Evolutionary conservation across 2,329 filamentous ascomycete genomes (phyloP), one percentile per base, ranked within the genome.

Genomic region (Trichoderma aggressivum): DNA sequence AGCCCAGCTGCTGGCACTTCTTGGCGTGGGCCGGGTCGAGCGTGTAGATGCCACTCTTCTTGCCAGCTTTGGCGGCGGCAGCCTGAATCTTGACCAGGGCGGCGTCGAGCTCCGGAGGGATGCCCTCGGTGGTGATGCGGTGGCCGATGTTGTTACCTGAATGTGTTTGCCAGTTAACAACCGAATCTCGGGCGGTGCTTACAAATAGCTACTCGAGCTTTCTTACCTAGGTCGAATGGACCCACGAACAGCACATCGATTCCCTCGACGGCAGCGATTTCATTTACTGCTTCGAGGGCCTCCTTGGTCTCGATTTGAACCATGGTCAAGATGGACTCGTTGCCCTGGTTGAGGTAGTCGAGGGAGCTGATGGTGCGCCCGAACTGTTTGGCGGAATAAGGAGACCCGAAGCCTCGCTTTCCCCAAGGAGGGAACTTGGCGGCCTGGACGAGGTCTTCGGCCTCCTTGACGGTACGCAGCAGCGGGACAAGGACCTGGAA

Each of bases 301-400:
- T 90, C 89, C 72, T 83, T 82, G 0, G 90, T 91, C 80, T 92
- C 90, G 66, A 92, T 91, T 78, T 91, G 90, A 12, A 91, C 88
- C 81, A 91, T 89, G 18, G 87, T 90, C 71, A 91, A 77, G 26
- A 91, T 82, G 34, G 79, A 74, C 67, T 86, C 81, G 72, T 87
- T 86, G 58, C 85, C 85, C 53, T 84, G 80, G 72, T 83, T 80
- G 74, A 87, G 82, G 72, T 87, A 87, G 67, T 86, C 82, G 3
- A 82, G 83, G 24, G 84, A 82, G 7, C 78, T 82, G 11, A 84
- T 80, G 18, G 81, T 81, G 65, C 83, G 83, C 26, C 77, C 80
- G 74, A 86, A 84, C 39, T 82, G 80, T 55, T 80, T 80, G 2
- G 78, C 74, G 10, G 84, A 83, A 72, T 86, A 83, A 34, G 85